Percentiles rank a stretch among this genome's conserved stretches.
These are phyloP conservation scores for Fragilaria crotonensis DNA, from an alignment of 108 stramenopile genomes.

Conservation along the genomic window DNA sequence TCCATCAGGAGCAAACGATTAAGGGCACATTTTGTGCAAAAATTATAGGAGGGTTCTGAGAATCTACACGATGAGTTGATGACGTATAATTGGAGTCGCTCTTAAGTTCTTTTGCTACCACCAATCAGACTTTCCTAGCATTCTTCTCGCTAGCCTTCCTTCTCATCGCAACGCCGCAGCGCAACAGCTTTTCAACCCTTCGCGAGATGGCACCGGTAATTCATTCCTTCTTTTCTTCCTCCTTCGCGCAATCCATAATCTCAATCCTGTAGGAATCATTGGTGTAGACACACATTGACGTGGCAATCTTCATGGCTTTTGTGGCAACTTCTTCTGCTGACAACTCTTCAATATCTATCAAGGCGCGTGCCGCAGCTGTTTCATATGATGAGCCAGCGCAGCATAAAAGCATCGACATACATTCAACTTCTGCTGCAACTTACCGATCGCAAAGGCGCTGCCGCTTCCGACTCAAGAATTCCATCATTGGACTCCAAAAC, in stretches of 20 bases:
- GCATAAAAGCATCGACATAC: not conserved
- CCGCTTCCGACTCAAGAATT: constrained; percentile 86
- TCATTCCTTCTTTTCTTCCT: constrained; percentile 26
- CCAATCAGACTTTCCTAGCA: no score
- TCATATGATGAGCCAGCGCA: no score
- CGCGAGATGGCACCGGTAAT: no score
- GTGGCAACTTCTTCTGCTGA: constrained; percentile 88
- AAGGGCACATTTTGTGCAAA: no score
- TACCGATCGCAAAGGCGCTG: constrained; percentile 71
- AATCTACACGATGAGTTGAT: no score
- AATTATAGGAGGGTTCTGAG: no score
- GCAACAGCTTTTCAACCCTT: no score
- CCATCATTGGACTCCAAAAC: constrained; percentile 93
- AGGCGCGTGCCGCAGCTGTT: constrained; percentile 91
- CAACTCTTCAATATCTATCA: constrained; percentile 77
- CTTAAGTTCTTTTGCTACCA: no score
- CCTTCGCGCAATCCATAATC: constrained; percentile 45
- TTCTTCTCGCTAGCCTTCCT: no score
- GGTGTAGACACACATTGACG: constrained; percentile 96
- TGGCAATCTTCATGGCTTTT: constrained; percentile 89
- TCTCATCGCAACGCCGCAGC: no score
- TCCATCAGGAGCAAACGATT: no score
- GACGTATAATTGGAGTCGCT: no score
- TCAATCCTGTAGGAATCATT: constrained; percentile 83
- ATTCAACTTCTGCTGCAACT: constrained; percentile 13